phyloP scores from a whole-genome alignment of 2,329 filamentous ascomycete species.

The Colletotrichum acutatum region DNA sequence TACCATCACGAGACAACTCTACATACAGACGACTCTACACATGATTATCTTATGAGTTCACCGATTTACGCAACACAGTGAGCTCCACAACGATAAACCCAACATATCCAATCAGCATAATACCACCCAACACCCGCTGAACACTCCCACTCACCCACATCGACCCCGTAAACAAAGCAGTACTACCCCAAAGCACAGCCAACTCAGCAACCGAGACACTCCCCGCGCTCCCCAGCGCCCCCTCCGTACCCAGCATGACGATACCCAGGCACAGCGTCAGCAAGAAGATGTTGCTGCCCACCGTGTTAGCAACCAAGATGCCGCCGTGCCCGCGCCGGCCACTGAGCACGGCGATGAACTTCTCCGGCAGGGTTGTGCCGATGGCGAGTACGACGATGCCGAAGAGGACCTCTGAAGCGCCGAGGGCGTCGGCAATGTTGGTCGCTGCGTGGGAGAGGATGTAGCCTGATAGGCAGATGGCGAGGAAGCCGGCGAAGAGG shows the following conservation, averaged over 20 bases:
- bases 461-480: slow-evolving; percentile 59
- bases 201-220: slow-evolving; percentile 33
- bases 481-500: slow-evolving; percentile 56
- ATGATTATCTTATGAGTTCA: background rate
- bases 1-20: background rate
- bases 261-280: slow-evolving; percentile 61
- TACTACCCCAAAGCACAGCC: slow-evolving; percentile 35
- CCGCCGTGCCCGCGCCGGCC: slow-evolving; percentile 57
- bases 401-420: slow-evolving; percentile 58
- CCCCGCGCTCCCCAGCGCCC: slow-evolving; percentile 24
- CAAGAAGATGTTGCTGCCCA: slow-evolving; percentile 66
- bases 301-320: slow-evolving; percentile 63
- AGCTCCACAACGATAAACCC: slow-evolving; percentile 37
- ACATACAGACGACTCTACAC: background rate
- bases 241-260: slow-evolving; percentile 37
- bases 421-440: slow-evolving; percentile 52
- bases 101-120: slow-evolving; percentile 35
- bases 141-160: slow-evolving; percentile 36
- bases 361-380: slow-evolving; percentile 65
- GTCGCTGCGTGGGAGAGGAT: slow-evolving; percentile 60
- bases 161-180: background rate
- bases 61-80: slow-evolving; percentile 14
- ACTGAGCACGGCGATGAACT: slow-evolving; percentile 61
- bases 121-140: slow-evolving; percentile 24
- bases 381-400: slow-evolving; percentile 55